Conservation (phyloP, 441 rosid species). For the Populus hybrid region DNA sequence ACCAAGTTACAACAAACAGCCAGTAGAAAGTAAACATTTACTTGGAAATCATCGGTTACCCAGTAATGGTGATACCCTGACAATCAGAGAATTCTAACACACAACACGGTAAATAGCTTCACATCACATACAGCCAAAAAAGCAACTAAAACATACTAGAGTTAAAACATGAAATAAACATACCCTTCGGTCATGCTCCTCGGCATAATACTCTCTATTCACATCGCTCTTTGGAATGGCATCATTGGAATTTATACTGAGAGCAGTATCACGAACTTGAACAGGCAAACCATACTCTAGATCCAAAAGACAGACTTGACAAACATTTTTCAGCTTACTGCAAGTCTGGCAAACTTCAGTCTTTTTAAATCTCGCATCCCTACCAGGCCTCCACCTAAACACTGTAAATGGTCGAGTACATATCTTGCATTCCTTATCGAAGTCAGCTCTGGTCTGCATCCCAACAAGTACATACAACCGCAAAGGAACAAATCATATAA, state of each 20-base stretch:
- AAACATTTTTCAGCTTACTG: conserved; percentile 91
- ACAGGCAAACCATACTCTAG: conserved; percentile 96
- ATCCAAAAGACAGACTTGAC: conserved; percentile 96
- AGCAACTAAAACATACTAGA: background rate
- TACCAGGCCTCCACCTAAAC: conserved; percentile 95
- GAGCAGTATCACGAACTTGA: conserved; percentile 93
- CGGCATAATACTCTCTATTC: conserved; percentile 91
- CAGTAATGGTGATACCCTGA: background rate
- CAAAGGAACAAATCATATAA: background rate
- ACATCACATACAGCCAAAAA: background rate
- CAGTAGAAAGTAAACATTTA: background rate
- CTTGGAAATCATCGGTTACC: background rate
- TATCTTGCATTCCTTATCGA: conserved; percentile 96
- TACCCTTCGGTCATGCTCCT: conserved; percentile 95
- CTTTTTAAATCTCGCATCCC: conserved; percentile 90
- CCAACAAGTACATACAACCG: background rate
- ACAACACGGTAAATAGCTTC: background rate
- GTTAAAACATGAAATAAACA: conserved; percentile 4
- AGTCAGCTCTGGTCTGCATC: conserved; percentile 73
- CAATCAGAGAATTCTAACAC: background rate
- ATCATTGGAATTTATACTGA: conserved; percentile 77
- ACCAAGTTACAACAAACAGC: background rate
- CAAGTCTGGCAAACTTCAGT: conserved; percentile 94
- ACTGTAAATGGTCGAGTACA: conserved; percentile 95
- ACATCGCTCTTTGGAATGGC: conserved; percentile 96